These are phyloP conservation scores for Dysphania ambrosioides DNA, from an alignment of 148 eudicot genomes.

Conservation along the genomic window DNA sequence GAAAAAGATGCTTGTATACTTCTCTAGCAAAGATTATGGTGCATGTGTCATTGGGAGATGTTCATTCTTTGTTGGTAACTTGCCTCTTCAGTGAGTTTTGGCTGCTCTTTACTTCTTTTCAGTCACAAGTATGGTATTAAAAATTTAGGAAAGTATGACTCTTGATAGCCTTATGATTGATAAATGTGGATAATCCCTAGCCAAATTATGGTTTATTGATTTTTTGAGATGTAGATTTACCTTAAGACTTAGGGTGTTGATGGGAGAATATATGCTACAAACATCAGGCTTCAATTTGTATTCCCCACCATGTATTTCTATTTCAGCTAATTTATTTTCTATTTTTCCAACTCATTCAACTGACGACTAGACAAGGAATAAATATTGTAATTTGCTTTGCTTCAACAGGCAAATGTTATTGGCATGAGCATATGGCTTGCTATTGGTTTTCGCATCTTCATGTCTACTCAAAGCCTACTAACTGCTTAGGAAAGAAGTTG, in stretches of 20 bases:
- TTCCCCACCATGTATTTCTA: background rate
- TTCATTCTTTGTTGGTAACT: too few relatives aligned
- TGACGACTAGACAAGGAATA: background rate
- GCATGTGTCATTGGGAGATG: too few relatives aligned
- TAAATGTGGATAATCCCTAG: too few relatives aligned
- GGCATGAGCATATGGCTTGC: constrained; percentile 32
- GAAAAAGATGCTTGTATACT: too few relatives aligned
- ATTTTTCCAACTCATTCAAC: background rate
- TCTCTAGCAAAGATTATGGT: too few relatives aligned
- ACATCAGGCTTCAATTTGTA: background rate
- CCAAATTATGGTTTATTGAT: too few relatives aligned
- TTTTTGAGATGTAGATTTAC: background rate
- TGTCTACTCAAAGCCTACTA: constrained; percentile 23
- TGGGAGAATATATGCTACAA: background rate
- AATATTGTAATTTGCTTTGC: background rate
- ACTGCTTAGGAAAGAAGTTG: constrained; percentile 29
- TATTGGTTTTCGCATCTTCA: constrained; percentile 21
- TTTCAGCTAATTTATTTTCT: background rate
- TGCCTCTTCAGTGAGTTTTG: too few relatives aligned
- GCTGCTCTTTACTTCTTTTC: too few relatives aligned
- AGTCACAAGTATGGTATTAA: too few relatives aligned
- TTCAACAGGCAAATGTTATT: constrained; percentile 1
- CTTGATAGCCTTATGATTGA: too few relatives aligned
- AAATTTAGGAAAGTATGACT: too few relatives aligned
- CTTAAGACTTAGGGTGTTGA: background rate